These are phyloP conservation scores for Trichoderma atroviride DNA, from an alignment of 2,329 filamentous ascomycete species.

Conservation along the genomic window DNA sequence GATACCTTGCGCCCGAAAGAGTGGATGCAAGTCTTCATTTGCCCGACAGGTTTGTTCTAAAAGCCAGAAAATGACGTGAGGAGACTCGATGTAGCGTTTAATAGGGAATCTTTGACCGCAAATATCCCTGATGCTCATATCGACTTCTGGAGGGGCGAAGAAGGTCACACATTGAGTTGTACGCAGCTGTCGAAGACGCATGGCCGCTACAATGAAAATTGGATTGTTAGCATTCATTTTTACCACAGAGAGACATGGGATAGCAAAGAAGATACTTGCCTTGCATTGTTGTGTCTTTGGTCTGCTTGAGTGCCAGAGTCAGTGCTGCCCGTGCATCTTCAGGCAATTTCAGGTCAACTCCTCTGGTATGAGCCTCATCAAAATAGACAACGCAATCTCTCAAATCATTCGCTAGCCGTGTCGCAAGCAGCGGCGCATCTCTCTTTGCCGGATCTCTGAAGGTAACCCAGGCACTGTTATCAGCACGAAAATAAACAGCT, in stretches of 20 bases:
- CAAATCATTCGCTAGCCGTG: slow-evolving; percentile 58
- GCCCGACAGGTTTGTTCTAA: slow-evolving; percentile 63
- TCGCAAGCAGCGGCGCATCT: slow-evolving; percentile 53
- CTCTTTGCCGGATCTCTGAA: slow-evolving; percentile 40
- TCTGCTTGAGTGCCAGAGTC: slow-evolving; percentile 58
- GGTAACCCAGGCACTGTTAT: slow-evolving; percentile 34
- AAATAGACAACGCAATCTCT: slow-evolving; percentile 58
- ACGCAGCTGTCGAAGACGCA: slow-evolving; percentile 63
- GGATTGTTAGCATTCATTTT: neutral
- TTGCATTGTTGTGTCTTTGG: slow-evolving; percentile 65
- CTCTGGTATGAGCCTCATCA: slow-evolving; percentile 53
- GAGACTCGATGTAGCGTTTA: slow-evolving; percentile 25
- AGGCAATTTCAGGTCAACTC: slow-evolving; percentile 62
- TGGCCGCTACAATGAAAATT: slow-evolving; percentile 52
- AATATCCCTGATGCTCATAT: slow-evolving; percentile 60
- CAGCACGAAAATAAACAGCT: slow-evolving; percentile 56
- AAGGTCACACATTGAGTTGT: slow-evolving; percentile 59
- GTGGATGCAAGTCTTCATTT: slow-evolving; percentile 60
- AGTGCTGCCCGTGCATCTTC: slow-evolving; percentile 51
- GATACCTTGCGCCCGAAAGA: slow-evolving; percentile 62
- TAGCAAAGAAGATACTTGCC: slow-evolving; percentile 40
- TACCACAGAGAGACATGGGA: neutral
- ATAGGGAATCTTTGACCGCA: neutral
- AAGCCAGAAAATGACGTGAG: slow-evolving; percentile 56
- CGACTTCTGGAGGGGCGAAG: slow-evolving; percentile 61